Conservation (phyloP, 345 rosid genomes). For the Anacardium occidentale region DNA sequence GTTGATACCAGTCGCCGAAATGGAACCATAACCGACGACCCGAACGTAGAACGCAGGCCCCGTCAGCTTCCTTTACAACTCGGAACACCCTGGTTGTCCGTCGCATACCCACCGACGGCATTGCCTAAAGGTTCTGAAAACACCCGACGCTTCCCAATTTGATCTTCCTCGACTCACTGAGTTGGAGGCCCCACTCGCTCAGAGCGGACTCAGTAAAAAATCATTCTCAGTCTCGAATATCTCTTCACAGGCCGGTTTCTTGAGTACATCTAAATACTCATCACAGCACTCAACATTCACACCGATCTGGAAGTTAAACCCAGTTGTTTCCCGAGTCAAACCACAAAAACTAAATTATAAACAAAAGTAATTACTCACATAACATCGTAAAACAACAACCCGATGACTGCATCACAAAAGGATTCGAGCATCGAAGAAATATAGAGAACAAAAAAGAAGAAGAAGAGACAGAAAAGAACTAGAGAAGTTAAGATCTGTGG, state of each 20-base stretch:
- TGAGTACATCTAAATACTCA: not conserved
- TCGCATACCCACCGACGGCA: constrained; percentile 87
- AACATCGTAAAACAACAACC: not conserved
- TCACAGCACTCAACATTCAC: not conserved
- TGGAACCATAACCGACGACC: constrained; percentile 73
- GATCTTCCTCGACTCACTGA: constrained; percentile 23
- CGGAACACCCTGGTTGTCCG: constrained; percentile 78
- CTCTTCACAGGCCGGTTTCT: not conserved
- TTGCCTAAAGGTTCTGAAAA: constrained; percentile 35
- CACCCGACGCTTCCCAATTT: constrained; percentile 14
- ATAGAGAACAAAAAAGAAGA: not conserved
- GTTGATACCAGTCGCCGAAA: constrained; percentile 43
- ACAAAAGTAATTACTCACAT: not conserved
- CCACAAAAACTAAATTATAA: not conserved
- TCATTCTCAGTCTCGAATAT: not conserved
- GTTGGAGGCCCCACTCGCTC: not conserved
- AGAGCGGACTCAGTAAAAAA: constrained; percentile 16
- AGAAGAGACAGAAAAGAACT: constrained; percentile 2
- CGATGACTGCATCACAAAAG: not conserved
- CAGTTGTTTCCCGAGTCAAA: not conserved
- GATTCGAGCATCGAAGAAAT: too few relatives aligned
- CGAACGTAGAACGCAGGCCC: constrained; percentile 80
- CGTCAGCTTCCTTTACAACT: constrained; percentile 69
- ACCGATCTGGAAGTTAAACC: not conserved
- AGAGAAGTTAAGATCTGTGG: constrained; percentile 7